These are phyloP conservation scores for Quercus gilva DNA, from an alignment of 306 rosid genomes.

Conservation along the genomic window DNA sequence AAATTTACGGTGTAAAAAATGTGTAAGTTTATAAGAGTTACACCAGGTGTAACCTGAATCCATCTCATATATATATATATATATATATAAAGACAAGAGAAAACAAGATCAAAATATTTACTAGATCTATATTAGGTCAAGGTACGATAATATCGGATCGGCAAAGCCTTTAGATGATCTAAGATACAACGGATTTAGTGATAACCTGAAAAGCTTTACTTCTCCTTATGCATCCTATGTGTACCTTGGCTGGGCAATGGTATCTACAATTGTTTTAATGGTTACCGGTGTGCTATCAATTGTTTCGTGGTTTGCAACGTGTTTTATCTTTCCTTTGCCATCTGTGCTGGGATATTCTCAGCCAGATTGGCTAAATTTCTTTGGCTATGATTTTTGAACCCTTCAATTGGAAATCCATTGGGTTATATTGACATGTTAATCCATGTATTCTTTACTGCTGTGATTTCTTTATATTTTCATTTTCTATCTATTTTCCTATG, in stretches of 20 bases:
- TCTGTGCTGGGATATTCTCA: not conserved
- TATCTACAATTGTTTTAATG: constrained; percentile 73
- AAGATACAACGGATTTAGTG: constrained; percentile 78
- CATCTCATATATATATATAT: too few relatives aligned
- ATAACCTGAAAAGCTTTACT: constrained; percentile 57
- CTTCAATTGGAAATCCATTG: constrained; percentile 4
- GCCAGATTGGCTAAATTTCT: too few relatives aligned
- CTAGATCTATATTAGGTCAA: constrained; percentile 79
- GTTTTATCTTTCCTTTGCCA: constrained; percentile 7
- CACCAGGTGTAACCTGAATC: too few relatives aligned
- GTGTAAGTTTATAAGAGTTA: too few relatives aligned
- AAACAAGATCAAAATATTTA: constrained; percentile 30
- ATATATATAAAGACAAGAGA: too few relatives aligned
- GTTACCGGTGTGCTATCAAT: constrained; percentile 89
- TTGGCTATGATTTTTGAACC: not conserved
- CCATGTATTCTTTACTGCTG: not conserved
- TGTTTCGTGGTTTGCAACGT: constrained; percentile 80
- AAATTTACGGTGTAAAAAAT: too few relatives aligned
- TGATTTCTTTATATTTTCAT: constrained; percentile 19
- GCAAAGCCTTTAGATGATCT: constrained; percentile 93
- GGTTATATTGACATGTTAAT: not conserved
- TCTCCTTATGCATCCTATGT: constrained; percentile 87
- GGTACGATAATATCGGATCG: constrained; percentile 69
- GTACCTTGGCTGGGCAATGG: constrained; percentile 99
- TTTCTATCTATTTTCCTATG: too few relatives aligned